Conservation (phyloP, 1,284 basidiomycete species). For the Moniliella sp. region DNA sequence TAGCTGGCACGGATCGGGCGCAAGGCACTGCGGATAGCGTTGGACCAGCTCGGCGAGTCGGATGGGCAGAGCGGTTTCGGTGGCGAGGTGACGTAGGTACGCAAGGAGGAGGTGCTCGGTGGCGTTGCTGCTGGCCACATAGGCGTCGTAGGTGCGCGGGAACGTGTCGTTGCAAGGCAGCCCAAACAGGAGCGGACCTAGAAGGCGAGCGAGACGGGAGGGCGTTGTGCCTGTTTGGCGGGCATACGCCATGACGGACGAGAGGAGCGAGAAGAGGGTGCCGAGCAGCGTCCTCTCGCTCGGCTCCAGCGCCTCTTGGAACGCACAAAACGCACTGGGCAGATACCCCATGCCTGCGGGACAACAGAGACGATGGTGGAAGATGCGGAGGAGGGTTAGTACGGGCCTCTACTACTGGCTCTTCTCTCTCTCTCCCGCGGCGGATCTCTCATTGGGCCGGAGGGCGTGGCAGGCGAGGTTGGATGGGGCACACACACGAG, state of each 20-base stretch:
- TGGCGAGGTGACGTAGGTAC: conserved; percentile 19
- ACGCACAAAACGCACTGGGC: no score
- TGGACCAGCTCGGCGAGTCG: conserved; percentile 16
- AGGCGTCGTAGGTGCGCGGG: conserved; percentile 24
- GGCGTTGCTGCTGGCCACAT: conserved; percentile 21
- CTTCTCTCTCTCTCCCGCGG: no score
- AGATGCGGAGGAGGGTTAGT: no score
- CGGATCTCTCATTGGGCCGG: no score
- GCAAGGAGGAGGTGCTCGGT: conserved; percentile 27
- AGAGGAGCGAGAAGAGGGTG: conserved; percentile 23
- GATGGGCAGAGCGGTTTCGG: conserved; percentile 10
- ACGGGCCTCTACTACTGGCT: no score
- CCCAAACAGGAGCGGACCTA: conserved; percentile 24
- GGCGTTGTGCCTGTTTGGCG: conserved; percentile 31
- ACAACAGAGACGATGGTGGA: no score
- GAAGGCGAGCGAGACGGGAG: conserved; percentile 15
- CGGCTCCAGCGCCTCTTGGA: no score
- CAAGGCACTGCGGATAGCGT: conserved; percentile 19
- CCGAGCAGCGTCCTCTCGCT: no score
- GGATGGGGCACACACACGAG: no score
- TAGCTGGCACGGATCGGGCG: conserved; percentile 9
- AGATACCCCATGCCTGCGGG: no score
- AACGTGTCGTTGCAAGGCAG: conserved; percentile 29
- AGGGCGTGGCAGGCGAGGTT: no score
- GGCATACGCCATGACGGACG: conserved; percentile 21